Base-by-base conservation (phyloP, 2,329 filamentous ascomycete genomes). In the Talaromyces sp. region DNA sequence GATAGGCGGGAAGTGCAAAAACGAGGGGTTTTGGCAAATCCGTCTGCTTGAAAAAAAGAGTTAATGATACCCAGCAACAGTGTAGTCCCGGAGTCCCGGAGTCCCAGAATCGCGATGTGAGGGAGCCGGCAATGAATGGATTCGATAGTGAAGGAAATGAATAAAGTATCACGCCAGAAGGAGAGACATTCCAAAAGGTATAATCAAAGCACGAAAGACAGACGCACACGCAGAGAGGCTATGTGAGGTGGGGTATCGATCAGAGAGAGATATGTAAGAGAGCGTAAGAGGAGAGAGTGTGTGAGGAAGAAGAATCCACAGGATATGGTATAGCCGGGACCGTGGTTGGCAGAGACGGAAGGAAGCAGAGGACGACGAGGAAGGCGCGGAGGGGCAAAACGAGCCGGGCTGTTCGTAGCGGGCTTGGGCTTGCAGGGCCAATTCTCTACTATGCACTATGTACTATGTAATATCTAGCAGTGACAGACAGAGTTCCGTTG, bases 331-430 rank as follows among this genome's bases (percentile, higher is more conserved):
- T 24, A 37, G 0, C 33, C 33, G 33, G n/a, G 31, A 19, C 27
- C 19, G 16, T 56, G 31, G 50, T 54, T 54, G 50, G 50, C 41
- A 45, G 41, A 43, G n/a, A 50, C 33, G 39, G 33, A 43, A 35
- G 35, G 10, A 52, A 60, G 16, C 31, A 52, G 41, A 54, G 37
- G 35, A 35, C 45, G 47, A 37, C 22, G 22, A 22, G 22, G 22
- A 22, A 45, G 50, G 19, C 41, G 50, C 37, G 39, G 48, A 39
- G 60, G 41, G 61, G 50, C 50, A 63, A 63, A 54, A 22, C 24
- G 47, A 13, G 47, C 11, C 11, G 45, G 16, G 6, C 27, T 31
- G 27, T 31, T 31, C 27, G 27, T 31, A 31, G 27, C 27, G 27
- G 27, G 27, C 27, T 33, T 16, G 14, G 27, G 27, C 48, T n/a